Conservation (phyloP, 1,284 basidiomycete species). For the Rhodotorula sp. region DNA sequence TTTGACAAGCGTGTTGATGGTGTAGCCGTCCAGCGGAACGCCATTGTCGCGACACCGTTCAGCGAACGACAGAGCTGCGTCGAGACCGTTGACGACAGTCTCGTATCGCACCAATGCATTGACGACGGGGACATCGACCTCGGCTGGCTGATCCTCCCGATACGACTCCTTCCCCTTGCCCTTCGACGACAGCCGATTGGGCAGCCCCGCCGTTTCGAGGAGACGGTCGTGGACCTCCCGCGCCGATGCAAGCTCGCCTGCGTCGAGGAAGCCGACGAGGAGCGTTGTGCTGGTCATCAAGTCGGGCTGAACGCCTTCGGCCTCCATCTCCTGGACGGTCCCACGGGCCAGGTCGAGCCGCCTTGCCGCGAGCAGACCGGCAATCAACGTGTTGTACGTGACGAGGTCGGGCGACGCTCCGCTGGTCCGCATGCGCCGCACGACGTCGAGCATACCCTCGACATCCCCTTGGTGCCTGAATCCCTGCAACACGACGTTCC, state of each 20-base stretch:
- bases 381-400: conserved; percentile 36
- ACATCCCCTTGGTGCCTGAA: conserved; percentile 17
- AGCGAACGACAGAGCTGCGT: conserved; percentile 9
- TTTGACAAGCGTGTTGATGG: conserved; percentile 27
- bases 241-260: conserved; percentile 28
- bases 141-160: too few relatives aligned
- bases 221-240: conserved; percentile 13
- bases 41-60: conserved; percentile 7
- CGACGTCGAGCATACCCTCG: conserved; percentile 6
- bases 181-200: neutral
- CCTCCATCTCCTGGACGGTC: conserved; percentile 18
- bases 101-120: conserved; percentile 34
- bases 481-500: conserved; percentile 31
- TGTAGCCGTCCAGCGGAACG: conserved; percentile 10
- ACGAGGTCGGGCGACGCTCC: conserved; percentile 24
- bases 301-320: conserved; percentile 17
- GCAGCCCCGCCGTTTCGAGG: neutral
- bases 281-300: conserved; percentile 35
- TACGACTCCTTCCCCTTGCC: neutral
- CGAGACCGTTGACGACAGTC: conserved; percentile 10
- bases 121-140: conserved; percentile 21
- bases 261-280: conserved; percentile 30
- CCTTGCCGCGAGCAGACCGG: conserved; percentile 21
- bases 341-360: conserved; percentile 13
- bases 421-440: conserved; percentile 15